Evolutionary conservation across 2,329 filamentous ascomycete species (phyloP).

Genomic region (Fusarium nisikadoi): DNA sequence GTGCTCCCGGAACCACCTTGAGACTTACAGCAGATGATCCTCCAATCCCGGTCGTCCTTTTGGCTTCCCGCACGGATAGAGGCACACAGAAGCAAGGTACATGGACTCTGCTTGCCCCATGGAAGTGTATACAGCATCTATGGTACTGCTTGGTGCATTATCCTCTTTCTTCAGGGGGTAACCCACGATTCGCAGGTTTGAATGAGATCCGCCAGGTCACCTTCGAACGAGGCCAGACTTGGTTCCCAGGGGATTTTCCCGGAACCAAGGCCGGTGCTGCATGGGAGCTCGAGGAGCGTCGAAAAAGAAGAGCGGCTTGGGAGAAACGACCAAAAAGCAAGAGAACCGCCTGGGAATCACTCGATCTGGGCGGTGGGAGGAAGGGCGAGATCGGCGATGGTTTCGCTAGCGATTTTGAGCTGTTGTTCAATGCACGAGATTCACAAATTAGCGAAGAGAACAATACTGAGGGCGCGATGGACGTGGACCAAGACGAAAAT

Average conservation of each 20-base stretch:
- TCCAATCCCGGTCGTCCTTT: constrained; percentile 78
- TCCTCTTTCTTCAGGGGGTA: constrained; percentile 81
- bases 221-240: constrained; percentile 81
- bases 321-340: constrained; percentile 83
- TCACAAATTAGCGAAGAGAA: constrained; percentile 18
- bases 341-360: constrained; percentile 76
- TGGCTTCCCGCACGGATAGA: constrained; percentile 65
- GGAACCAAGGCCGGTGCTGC: constrained; percentile 80
- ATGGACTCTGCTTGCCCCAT: constrained; percentile 89
- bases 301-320: constrained; percentile 83
- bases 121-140: constrained; percentile 86
- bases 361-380: constrained; percentile 77
- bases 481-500: constrained; percentile 42
- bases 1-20: constrained; percentile 71
- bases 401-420: constrained; percentile 85
- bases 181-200: constrained; percentile 84
- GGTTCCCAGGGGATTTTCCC: constrained; percentile 88
- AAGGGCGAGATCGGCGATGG: constrained; percentile 87
- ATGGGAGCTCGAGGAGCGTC: constrained; percentile 76
- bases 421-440: constrained; percentile 60
- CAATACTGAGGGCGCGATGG: constrained; percentile 46
- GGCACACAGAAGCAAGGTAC: constrained; percentile 68
- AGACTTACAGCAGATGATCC: constrained; percentile 71
- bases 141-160: constrained; percentile 91
- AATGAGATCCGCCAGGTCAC: constrained; percentile 81